Conservation (phyloP, 495 filamentous ascomycete species). For the Talaromyces borbonicus region DNA sequence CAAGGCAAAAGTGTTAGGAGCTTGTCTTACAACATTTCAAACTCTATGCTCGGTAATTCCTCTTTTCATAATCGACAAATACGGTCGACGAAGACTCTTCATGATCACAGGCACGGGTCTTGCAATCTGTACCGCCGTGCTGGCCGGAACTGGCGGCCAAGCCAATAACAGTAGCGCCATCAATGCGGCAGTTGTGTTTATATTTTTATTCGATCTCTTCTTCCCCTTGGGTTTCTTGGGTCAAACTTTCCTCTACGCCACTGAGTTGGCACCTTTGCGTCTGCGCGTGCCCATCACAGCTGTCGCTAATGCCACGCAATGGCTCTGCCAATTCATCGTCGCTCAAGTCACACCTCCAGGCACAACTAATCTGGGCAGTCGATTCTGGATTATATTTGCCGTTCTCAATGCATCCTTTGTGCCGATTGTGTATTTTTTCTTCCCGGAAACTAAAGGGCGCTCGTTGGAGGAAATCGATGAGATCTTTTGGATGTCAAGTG, state of each 20-base stretch:
- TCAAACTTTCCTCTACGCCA: conserved; percentile 44
- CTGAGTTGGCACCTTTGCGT: conserved; percentile 42
- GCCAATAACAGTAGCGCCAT: conserved; percentile 22
- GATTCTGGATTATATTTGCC: conserved; percentile 46
- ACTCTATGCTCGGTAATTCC: conserved; percentile 36
- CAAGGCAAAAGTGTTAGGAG: conserved; percentile 20
- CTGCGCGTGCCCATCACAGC: conserved; percentile 43
- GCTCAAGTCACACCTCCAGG: conserved; percentile 47
- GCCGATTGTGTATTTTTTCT: conserved; percentile 47
- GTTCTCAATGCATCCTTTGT: conserved; percentile 50
- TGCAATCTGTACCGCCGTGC: conserved; percentile 26
- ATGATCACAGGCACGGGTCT: conserved; percentile 37
- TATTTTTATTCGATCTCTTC: conserved; percentile 48
- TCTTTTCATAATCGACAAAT: conserved; percentile 36
- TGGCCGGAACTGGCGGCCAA: conserved; percentile 32
- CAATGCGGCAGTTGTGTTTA: conserved; percentile 33
- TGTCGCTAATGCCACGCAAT: conserved; percentile 40
- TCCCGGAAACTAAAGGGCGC: conserved; percentile 48
- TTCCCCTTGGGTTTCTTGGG: conserved; percentile 47
- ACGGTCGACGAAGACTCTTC: conserved; percentile 39
- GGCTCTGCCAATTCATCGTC: conserved; percentile 38
- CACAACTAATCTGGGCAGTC: conserved; percentile 39
- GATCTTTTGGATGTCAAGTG: conserved; percentile 26
- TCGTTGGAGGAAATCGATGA: conserved; percentile 42
- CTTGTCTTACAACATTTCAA: conserved; percentile 40